Evolutionary conservation across 73 alveolate species (phyloP), one percentile per base, ranked within the genome.

Genomic region (Durusdinium trenchii): DNA sequence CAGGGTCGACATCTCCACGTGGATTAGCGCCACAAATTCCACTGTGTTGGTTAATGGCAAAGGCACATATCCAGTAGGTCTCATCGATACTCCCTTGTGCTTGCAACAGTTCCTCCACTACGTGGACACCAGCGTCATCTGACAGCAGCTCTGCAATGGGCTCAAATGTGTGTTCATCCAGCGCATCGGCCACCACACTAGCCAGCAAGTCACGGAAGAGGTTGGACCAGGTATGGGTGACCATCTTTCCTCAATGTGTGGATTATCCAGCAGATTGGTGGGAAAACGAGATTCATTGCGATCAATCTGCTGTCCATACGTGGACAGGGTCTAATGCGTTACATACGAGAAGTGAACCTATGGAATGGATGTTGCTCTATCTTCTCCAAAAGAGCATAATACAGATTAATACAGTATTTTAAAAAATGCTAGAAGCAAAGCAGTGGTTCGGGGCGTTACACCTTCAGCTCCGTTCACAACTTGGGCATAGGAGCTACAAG

Each of bases 21-120:
- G 92, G 69, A n/a, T 45, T 20, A 4, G 46, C 10, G 3, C 71
- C 64, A 46, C 92, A 81, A 45, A 81, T 81, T 5, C 92, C 92
- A 12, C 10, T 3, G 71, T 81, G 92, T 28, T 81, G 92, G 46
- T 81, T 81, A 42, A 81, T 69, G 3, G 92, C 92, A 32, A 81
- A 81, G 0, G 92, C 92, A 32, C 92, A 81, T 23, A 81, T 81
- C 92, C 92, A 78, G 89, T 78, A 78, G 64, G 89, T 78, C 60
- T 78, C 89, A 36, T 45, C 23, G 42, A 78, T 0, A 32, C 64
- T 10, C 38, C 40, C 62, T 40, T 76, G 51, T 32, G 12, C n/a
- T n/a, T 16, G 26, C 51, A 76, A 45, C 32, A 76, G 10, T 32
- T 36, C n/a, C 54, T 76, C 86, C 86, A 76, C 86, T 1, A 42